Base-by-base conservation (phyloP, 306 rosid genomes). In the Malus sylvestris region DNA sequence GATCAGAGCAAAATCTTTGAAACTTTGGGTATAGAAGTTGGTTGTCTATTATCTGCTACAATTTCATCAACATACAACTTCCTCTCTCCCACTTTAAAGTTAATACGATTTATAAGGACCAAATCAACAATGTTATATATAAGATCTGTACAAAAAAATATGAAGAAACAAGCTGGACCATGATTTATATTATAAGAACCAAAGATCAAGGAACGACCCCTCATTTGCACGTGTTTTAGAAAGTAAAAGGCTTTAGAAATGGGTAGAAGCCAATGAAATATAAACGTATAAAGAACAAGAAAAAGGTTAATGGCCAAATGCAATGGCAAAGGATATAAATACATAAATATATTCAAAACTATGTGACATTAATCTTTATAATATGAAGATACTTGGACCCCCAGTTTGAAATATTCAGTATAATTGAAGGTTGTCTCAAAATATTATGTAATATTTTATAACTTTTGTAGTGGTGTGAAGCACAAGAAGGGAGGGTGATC, bases 321-420 rank as follows among this genome's bases (percentile, higher is more conserved):
- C 80, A 80, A n/a, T 74, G 83, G 66, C 74, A 67, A 40, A 23
- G 40, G 67, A 42, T 42, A 42, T 60, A 42, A 23, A 27, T 9
- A 52, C 64, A 52, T 45, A 11, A 45, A 15, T 16, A n/a, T 22
- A 72, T 57, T 74, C 67, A 35, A 74, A 77, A 67, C 61, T 63
- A 15, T 52, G 68, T 75, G 68, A 69, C 33, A 58, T 38, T 29
- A 5, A 38, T 3, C 53, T 44, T n/a, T 70, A 55, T 57, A 62
- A 44, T 74, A 69, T 68, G 20, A 74, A 74, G 75, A 72, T 69
- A 69, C 80, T 63, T 69, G 71, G 77, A 62, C 86, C 82, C 68
- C 40, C 25, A 18, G 7, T 27, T 42, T 18, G 59, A 60, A 23
- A 44, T 27, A 60, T 49, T 38, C 22, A n/a, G 27, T 70, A 72